Conservation (phyloP, 2,329 filamentous ascomycete species). For the Pseudogymnoascus sp. region DNA sequence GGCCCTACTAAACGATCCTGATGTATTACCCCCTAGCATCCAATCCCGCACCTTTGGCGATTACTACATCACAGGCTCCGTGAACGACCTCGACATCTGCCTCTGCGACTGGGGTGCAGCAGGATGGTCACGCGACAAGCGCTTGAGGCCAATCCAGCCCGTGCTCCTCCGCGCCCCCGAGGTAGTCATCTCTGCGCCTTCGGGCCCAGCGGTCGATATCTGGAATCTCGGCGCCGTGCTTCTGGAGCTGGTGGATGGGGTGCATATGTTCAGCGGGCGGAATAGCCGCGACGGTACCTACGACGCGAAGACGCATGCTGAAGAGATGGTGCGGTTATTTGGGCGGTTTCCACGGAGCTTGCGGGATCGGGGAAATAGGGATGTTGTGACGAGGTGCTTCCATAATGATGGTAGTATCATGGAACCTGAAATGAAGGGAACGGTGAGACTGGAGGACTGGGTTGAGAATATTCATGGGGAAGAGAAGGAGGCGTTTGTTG, state of each 20-base stretch:
- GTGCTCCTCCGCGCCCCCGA: slow-evolving; percentile 22
- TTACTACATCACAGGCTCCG: slow-evolving; percentile 8
- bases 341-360: slow-evolving; percentile 17
- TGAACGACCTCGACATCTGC: slow-evolving; percentile 14
- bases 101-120: slow-evolving; percentile 22
- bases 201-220: slow-evolving; percentile 17
- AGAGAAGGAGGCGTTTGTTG: slow-evolving; percentile 9
- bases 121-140: slow-evolving; percentile 17
- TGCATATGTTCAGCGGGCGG: slow-evolving; percentile 17
- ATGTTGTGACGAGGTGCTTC: slow-evolving; percentile 10
- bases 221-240: slow-evolving; percentile 22
- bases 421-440: neutral
- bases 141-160: slow-evolving; percentile 19
- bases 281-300: slow-evolving; percentile 12
- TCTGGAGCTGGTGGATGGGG: slow-evolving; percentile 13
- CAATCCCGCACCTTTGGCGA: neutral
- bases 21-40: neutral
- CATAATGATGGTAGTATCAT: slow-evolving; percentile 9
- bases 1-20: neutral
- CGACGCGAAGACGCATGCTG: slow-evolving; percentile 12
- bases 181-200: slow-evolving; percentile 19
- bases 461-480: neutral
- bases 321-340: slow-evolving; percentile 17
- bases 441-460: neutral
- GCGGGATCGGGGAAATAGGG: slow-evolving; percentile 13